Percentiles rank a stretch among this genome's conserved stretches.
Conservation (phyloP, 495 filamentous ascomycete species). For the Podospora anserina region DNA sequence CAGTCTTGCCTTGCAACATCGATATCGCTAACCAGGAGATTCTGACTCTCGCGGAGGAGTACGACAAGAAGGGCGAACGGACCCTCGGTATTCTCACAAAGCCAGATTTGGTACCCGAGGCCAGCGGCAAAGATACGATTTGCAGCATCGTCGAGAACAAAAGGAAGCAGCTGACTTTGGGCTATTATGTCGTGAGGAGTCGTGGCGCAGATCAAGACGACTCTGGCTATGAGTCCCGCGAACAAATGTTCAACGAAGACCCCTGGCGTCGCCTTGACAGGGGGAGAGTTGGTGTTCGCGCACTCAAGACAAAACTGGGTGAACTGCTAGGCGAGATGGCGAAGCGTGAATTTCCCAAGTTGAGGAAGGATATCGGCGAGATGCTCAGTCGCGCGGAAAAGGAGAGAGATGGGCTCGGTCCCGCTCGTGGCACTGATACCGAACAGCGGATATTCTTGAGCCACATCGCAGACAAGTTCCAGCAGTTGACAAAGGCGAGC, state of each 20-base stretch:
- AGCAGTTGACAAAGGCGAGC: conserved; percentile 37
- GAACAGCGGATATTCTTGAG: conserved; percentile 46
- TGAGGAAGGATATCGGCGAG: conserved; percentile 42
- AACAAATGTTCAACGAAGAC: conserved; percentile 29
- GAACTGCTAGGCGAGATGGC: conserved; percentile 44
- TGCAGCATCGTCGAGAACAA: conserved; percentile 45
- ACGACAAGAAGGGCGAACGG: conserved; percentile 47
- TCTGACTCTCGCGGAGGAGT: conserved; percentile 48
- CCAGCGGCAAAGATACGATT: conserved; percentile 41
- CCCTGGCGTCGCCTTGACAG: conserved; percentile 45
- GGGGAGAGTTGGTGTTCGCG: conserved; percentile 49
- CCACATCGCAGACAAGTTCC: conserved; percentile 41
- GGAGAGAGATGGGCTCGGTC: conserved; percentile 42
- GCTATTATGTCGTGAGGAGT: conserved; percentile 57
- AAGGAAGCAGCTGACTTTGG: conserved; percentile 42
- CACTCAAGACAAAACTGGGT: conserved; percentile 43
- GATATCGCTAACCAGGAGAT: conserved; percentile 63
- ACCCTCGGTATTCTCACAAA: conserved; percentile 61
- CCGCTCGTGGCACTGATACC: conserved; percentile 37
- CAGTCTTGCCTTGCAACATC: conserved; percentile 55
- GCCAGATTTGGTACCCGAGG: conserved; percentile 53
- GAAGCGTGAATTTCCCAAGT: conserved; percentile 47
- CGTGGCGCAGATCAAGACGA: conserved; percentile 35
- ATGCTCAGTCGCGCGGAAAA: conserved; percentile 35
- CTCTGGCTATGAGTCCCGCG: conserved; percentile 22